Base-by-base conservation (phyloP, 148 eudicot species). In the Persicaria maculosa region DNA sequence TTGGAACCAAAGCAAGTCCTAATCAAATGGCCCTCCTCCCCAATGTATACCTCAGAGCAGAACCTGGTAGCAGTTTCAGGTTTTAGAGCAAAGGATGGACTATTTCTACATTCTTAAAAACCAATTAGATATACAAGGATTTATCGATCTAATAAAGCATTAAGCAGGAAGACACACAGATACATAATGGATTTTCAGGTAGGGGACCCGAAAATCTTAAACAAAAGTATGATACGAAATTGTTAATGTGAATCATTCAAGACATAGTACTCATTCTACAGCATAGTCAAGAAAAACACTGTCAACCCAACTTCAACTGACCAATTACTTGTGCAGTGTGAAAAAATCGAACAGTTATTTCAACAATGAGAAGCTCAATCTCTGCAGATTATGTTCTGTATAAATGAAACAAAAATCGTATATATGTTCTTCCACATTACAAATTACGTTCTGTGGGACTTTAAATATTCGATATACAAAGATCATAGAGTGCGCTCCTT, bases 41-140 rank as follows among this genome's bases (percentile, higher is more conserved):
- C 97, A n/a, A 95, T 79, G 82, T 86, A 84, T 74, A 95, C 97
- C 84, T 95, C 98, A 1, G 98, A 82, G 83, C 99, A 96, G 76
- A 71, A 84, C 83, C 97, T 95, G 92, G 64, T 76, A 77, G 53
- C 44, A 76, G 36, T 75, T 69, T 43, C 68, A 11, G 68, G 44
- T 54, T 62, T 75, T 19, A 19, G 14, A 64, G 14, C 0, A 14
- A 75, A 45, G 10, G 20, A 19, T 53, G 0, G 45, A 72, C 46
- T 31, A 50, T 40, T 12, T 25, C 7, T 16, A 31, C 7, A 20
- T 9, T 25, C 36, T 45, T 44, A 15, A 43, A 48, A 7, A 15
- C 1, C 9, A 72, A 58, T 6, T 20, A 19, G 36, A 20, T 17
- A 58, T 58, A 2, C 10, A 58, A 58, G 4, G 64, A 9, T 20